These are phyloP conservation scores for Chaetoscypha palmicola DNA, from an alignment of 2,329 filamentous ascomycete genomes.

Conservation along the genomic window DNA sequence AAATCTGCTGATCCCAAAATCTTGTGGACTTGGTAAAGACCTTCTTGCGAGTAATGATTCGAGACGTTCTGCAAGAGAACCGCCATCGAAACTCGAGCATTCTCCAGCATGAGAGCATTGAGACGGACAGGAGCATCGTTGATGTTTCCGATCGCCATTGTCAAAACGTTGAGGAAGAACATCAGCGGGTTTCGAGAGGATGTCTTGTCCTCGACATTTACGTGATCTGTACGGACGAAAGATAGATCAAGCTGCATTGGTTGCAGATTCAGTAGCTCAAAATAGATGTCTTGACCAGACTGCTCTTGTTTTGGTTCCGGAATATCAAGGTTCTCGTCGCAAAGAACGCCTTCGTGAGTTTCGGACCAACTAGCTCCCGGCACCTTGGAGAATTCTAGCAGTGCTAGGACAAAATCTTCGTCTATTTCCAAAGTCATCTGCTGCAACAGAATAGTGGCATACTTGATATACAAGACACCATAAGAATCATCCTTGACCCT, in stretches of 20 bases:
- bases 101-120: slow-evolving; percentile 91
- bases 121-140: slow-evolving; percentile 94
- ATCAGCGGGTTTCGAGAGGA: slow-evolving; percentile 89
- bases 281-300: slow-evolving; percentile 90
- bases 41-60: slow-evolving; percentile 95
- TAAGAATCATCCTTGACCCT: slow-evolving; percentile 98
- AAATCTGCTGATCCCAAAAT: slow-evolving; percentile 97
- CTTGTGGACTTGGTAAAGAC: slow-evolving; percentile 91
- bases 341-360: slow-evolving; percentile 69
- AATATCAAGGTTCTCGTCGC: slow-evolving; percentile 83
- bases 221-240: slow-evolving; percentile 90
- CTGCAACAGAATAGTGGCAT: slow-evolving; percentile 85
- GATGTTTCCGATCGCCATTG: slow-evolving; percentile 98
- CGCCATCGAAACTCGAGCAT: slow-evolving; percentile 81
- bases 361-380: slow-evolving; percentile 84
- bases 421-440: slow-evolving; percentile 98
- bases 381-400: slow-evolving; percentile 90
- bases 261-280: slow-evolving; percentile 92
- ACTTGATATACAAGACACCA: slow-evolving; percentile 96
- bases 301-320: slow-evolving; percentile 84
- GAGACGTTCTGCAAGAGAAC: slow-evolving; percentile 80
- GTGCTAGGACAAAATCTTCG: slow-evolving; percentile 94
- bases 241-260: slow-evolving; percentile 97
- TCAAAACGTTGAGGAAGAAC: slow-evolving; percentile 98
- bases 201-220: slow-evolving; percentile 93